Percentiles rank a stretch among this genome's conserved stretches.
Evolutionary conservation across 176 grass and related monocot genomes (phyloP).

Genomic region (Eragrostis nindensis): DNA sequence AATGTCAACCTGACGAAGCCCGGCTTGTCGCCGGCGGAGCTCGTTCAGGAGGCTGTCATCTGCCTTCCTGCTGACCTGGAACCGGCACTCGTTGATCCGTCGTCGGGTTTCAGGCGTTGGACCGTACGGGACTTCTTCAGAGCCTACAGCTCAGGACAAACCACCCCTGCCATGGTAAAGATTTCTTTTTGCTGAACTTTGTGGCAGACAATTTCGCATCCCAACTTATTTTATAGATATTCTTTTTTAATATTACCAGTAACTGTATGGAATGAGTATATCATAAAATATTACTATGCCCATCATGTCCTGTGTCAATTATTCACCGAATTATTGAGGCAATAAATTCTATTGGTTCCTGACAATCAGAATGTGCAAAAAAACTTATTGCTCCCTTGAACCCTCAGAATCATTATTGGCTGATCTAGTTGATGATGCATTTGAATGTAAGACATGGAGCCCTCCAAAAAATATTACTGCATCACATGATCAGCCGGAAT

Average conservation of each 20-base stretch:
- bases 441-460: background rate
- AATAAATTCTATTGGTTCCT: background rate
- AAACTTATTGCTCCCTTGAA: background rate
- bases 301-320: background rate
- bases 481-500: background rate
- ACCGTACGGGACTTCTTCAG: constrained; percentile 64
- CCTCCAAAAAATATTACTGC: background rate
- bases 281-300: background rate
- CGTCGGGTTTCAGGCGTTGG: constrained; percentile 49
- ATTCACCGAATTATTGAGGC: background rate
- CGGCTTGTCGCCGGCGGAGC: constrained; percentile 48
- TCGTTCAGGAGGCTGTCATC: constrained; percentile 48
- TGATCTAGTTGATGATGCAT: background rate
- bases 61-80: constrained; percentile 57
- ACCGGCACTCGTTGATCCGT: background rate
- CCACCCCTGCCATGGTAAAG: constrained; percentile 63
- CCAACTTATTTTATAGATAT: too few species aligned
- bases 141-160: constrained; percentile 68
- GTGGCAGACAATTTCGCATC: too few species aligned
- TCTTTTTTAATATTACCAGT: background rate
- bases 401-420: background rate
- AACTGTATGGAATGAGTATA: background rate
- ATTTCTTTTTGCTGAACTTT: background rate
- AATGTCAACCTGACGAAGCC: constrained; percentile 55
- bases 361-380: background rate